phyloP scores from a whole-genome alignment of 192 early-diverging fungal species.

The Tieghemiomyces parasiticus region DNA sequence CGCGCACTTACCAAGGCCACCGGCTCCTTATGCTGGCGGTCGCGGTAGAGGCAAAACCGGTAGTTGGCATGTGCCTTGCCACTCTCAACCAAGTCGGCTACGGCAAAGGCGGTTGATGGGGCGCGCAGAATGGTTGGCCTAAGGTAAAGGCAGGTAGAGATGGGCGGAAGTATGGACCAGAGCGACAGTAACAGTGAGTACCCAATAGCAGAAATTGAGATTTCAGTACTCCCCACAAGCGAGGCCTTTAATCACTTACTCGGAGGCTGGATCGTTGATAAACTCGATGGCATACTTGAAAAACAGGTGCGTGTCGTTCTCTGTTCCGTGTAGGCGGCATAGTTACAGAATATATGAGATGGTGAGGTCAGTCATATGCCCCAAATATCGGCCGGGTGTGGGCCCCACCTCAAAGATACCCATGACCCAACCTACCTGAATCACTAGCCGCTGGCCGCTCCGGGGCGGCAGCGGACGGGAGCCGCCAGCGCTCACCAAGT shows the following conservation, averaged over 20 bases:
- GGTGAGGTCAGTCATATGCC: neutral
- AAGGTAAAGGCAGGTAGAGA: neutral
- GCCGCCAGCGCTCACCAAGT: neutral
- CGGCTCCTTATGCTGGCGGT: neutral
- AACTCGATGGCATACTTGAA: neutral
- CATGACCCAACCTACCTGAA: neutral
- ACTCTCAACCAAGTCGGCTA: constrained; percentile 5
- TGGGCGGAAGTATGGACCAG: neutral
- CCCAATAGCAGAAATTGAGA: neutral
- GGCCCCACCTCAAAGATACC: neutral
- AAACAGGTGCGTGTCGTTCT: neutral
- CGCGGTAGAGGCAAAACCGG: neutral
- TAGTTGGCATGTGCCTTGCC: constrained; percentile 9
- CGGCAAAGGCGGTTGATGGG: neutral
- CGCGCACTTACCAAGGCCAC: constrained; percentile 1
- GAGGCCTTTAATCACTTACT: neutral
- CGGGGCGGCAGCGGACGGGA: neutral
- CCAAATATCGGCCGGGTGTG: neutral
- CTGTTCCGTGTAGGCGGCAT: neutral
- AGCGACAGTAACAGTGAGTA: neutral
- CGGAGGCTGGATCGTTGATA: neutral
- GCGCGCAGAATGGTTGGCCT: neutral
- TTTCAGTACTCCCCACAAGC: neutral
- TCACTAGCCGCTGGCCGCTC: neutral
- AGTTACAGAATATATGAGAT: neutral